Evolutionary conservation across 2,329 filamentous ascomycete genomes (phyloP), one percentile per base, ranked within the genome.

Genomic region (Shiraia sp.): DNA sequence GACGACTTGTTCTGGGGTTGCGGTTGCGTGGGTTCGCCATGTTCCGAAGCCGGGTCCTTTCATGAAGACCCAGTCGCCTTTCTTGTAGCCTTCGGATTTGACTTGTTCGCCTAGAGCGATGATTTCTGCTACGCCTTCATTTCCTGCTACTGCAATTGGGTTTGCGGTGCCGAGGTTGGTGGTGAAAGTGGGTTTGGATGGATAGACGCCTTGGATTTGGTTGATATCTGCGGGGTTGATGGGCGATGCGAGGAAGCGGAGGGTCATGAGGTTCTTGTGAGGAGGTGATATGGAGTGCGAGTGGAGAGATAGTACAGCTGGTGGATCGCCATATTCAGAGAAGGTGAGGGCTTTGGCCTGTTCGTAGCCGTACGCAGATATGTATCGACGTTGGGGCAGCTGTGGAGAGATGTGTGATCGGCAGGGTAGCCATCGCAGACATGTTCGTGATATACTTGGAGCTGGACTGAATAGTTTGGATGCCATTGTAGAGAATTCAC

Each of bases 211-310:
- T 76, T 99, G 93, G 62, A 99, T 88, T 61, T 92, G 92, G 77
- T 99, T 99, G 71, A 99, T 88, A 73, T 99, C 93, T 63, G 93
- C 91, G 16, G 93, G 93, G 75, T 99, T 99, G 70, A 99, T 89
- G 42, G 93, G 90, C 1, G 90, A 84, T 23, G 91, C 88, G 59
- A 99, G 88, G 59, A 93, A 86, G 69, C 90, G 89, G 46, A 99
- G 77, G 40, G 92, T 90, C 55, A 95, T 74, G 50, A 80, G 75
- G 40, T 80, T 74, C 33, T 88, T 86, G 50, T 90, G 80, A 3
- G 82, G 79, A 3, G 88, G 87, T 3, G 86, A 86, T 64, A 92
- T 89, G 55, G 86, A 89, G 73, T 91, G 83, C 0, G 75, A 79
- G 71, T 91, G 87, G 3, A 92, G 73, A 13, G 82, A 84, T 32